Conservation (phyloP, 371 early-diverging fungal genomes). For the Dentiscutata heterogama region DNA sequence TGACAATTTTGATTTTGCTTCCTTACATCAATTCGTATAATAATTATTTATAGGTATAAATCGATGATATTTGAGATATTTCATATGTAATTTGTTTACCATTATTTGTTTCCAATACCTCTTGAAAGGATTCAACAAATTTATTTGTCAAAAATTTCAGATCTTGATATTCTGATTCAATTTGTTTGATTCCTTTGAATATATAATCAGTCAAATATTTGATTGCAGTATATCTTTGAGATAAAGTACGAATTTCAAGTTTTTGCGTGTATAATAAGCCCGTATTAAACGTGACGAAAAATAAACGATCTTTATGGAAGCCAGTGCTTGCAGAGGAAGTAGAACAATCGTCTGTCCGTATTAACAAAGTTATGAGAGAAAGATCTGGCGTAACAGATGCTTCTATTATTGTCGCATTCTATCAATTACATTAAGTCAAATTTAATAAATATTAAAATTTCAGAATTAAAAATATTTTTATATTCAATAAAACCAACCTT, state of each 20-base stretch:
- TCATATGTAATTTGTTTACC: conserved; percentile 13
- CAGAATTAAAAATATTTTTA: too few relatives aligned
- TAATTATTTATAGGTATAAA: background rate
- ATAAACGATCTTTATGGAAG: background rate
- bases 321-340: background rate
- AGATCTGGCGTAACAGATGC: conserved; percentile 46
- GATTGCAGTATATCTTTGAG: conserved; percentile 45
- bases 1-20: conserved; percentile 44
- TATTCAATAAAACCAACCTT: background rate
- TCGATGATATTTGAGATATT: background rate
- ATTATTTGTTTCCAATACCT: conserved; percentile 44
- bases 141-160: conserved; percentile 43
- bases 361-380: conserved; percentile 20
- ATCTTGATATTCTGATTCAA: conserved; percentile 46
- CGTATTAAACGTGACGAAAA: conserved; percentile 43
- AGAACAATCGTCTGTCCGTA: background rate
- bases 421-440: background rate
- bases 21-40: background rate
- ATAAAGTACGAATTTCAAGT: conserved; percentile 45
- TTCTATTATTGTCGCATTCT: conserved; percentile 34
- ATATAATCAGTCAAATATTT: conserved; percentile 47
- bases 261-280: conserved; percentile 45
- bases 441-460: too few relatives aligned
- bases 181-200: conserved; percentile 39
- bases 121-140: conserved; percentile 45